phyloP scores from a whole-genome alignment of 306 rosid genomes.

The Cicer chorassanicum region DNA sequence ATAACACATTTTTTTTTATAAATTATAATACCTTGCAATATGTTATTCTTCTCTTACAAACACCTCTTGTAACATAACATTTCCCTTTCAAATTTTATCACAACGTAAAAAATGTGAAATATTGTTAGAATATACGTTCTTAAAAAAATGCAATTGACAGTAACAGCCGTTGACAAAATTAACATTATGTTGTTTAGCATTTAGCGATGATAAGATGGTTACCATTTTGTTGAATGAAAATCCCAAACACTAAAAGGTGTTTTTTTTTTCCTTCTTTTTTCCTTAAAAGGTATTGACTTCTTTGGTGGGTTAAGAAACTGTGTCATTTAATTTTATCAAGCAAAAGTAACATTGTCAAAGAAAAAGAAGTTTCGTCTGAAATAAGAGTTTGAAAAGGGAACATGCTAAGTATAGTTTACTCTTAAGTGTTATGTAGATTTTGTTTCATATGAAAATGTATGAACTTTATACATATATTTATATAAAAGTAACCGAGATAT shows the following conservation, averaged over 20 bases:
- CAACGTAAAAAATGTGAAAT: not conserved
- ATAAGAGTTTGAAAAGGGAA: slow-evolving; percentile 1
- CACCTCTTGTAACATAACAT: no score
- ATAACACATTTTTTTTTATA: no score
- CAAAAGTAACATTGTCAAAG: not conserved
- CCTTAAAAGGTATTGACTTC: slow-evolving; percentile 24
- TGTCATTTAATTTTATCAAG: slow-evolving; percentile 32
- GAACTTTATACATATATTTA: slow-evolving; percentile 1
- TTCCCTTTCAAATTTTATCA: no score
- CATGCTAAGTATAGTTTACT: not conserved
- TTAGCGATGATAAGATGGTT: not conserved
- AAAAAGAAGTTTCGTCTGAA: slow-evolving; percentile 12
- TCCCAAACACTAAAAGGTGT: not conserved
- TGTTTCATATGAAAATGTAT: not conserved
- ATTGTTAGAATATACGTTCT: not conserved
- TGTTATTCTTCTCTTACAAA: no score
- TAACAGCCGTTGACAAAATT: slow-evolving; percentile 19
- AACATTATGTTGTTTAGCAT: not conserved
- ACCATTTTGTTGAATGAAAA: not conserved
- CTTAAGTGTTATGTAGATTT: not conserved
- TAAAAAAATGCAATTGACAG: not conserved
- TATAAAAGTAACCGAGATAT: not conserved
- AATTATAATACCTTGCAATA: no score
- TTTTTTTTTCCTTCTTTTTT: not conserved
- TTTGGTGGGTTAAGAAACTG: slow-evolving; percentile 23